Percentiles rank a stretch among this genome's conserved stretches.
phyloP scores from a whole-genome alignment of 2,329 filamentous ascomycete genomes.

The Colletotrichum truncatum region DNA sequence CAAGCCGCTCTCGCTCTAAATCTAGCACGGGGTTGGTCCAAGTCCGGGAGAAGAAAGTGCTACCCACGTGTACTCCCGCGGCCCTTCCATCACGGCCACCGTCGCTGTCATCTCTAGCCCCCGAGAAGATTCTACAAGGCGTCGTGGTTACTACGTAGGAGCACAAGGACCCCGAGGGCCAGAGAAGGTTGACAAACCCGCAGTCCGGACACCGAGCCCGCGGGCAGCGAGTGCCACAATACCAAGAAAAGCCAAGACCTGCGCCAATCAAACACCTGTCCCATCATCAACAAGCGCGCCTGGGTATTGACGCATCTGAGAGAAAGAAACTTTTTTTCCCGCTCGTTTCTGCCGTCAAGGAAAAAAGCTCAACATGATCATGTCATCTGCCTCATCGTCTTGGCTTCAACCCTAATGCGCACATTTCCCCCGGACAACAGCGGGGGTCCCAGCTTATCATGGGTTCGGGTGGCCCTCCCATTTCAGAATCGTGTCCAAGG shows the following conservation, averaged over 20 bases:
- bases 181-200: not conserved
- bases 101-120: not conserved
- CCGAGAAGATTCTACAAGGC: too few species aligned
- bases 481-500: not conserved
- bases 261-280: slow-evolving; percentile 10
- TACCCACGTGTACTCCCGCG: slow-evolving; percentile 1
- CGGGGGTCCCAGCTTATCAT: not conserved
- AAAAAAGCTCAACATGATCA: not conserved
- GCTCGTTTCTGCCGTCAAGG: not conserved
- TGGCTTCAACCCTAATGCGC: slow-evolving; percentile 11
- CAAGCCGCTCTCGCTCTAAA: too few species aligned
- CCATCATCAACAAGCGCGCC: slow-evolving; percentile 6
- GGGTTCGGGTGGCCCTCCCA: not conserved
- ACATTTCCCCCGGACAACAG: not conserved
- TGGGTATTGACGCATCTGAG: not conserved
- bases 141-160: too few species aligned
- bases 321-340: not conserved
- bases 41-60: not conserved
- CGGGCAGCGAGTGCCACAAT: not conserved
- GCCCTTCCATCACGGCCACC: not conserved
- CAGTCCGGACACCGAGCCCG: slow-evolving; percentile 9
- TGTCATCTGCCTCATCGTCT: not conserved
- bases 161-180: slow-evolving; percentile 10
- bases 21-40: too few species aligned
- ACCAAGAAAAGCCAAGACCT: slow-evolving; percentile 24